Conservation (phyloP, 2,329 filamentous ascomycete species). For the Fonsecaea monophora region DNA sequence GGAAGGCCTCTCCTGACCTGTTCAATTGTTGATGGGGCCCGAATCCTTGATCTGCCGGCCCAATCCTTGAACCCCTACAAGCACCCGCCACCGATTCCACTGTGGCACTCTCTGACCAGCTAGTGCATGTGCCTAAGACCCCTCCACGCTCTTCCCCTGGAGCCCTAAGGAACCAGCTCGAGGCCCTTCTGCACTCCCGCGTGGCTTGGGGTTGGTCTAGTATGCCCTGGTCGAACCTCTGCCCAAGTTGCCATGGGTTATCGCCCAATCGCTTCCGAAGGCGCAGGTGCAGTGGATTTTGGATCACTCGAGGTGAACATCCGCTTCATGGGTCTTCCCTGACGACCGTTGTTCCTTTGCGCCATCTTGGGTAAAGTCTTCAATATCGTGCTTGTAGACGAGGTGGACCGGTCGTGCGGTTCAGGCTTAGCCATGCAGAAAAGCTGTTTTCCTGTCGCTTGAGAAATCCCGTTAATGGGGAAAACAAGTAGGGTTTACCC, state of each 20-base stretch:
- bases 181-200: background rate
- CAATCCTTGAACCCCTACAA: background rate
- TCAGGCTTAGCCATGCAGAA: slow-evolving; percentile 16
- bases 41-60: slow-evolving; percentile 7
- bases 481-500: slow-evolving; percentile 1
- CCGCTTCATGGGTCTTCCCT: slow-evolving; percentile 14
- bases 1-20: slow-evolving; percentile 3
- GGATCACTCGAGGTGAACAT: background rate
- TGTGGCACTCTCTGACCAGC: slow-evolving; percentile 11
- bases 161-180: slow-evolving; percentile 5
- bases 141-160: background rate
- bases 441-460: slow-evolving; percentile 1
- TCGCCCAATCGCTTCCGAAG: slow-evolving; percentile 9
- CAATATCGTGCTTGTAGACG: slow-evolving; percentile 7
- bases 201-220: slow-evolving; percentile 1
- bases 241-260: background rate
- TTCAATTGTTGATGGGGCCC: background rate
- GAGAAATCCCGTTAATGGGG: background rate
- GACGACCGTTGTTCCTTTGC: background rate
- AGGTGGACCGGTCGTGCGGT: slow-evolving; percentile 6
- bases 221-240: background rate
- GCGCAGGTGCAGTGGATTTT: background rate
- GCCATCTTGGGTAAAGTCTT: slow-evolving; percentile 16
- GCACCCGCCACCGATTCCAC: slow-evolving; percentile 7
- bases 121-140: background rate